Conservation (phyloP, 2,329 filamentous ascomycete genomes). For the Apiospora marii region DNA sequence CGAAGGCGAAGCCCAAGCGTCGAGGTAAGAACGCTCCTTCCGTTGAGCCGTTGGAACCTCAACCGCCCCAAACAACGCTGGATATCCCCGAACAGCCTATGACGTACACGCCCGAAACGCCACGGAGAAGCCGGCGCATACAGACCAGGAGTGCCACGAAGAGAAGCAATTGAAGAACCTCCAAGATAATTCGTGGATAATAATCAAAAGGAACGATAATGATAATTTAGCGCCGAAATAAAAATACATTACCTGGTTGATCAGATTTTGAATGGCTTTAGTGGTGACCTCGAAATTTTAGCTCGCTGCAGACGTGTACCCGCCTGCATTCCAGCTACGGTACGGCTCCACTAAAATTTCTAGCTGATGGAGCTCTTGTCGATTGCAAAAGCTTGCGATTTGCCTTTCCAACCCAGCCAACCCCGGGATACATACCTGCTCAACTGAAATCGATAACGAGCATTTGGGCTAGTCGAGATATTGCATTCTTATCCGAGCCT, state of each 20-base stretch:
- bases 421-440: not conserved
- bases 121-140: not conserved
- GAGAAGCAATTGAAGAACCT: not conserved
- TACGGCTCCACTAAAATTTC: slow-evolving; percentile 9
- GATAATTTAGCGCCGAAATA: not conserved
- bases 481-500: too few species aligned
- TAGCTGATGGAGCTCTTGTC: not conserved
- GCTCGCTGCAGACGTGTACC: not conserved
- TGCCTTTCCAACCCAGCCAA: not conserved
- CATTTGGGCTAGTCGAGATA: not conserved
- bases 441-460: not conserved
- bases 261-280: not conserved
- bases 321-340: not conserved
- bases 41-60: not conserved
- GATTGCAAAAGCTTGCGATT: slow-evolving; percentile 14
- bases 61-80: not conserved
- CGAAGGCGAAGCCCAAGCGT: not conserved
- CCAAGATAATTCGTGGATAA: not conserved
- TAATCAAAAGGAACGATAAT: not conserved
- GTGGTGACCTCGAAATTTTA: not conserved
- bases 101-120: not conserved
- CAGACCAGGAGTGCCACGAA: not conserved
- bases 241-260: not conserved
- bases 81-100: not conserved
- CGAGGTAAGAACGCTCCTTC: not conserved